Evolutionary conservation across 2,329 filamentous ascomycete genomes (phyloP).

Genomic region (Seiridium unicorne): DNA sequence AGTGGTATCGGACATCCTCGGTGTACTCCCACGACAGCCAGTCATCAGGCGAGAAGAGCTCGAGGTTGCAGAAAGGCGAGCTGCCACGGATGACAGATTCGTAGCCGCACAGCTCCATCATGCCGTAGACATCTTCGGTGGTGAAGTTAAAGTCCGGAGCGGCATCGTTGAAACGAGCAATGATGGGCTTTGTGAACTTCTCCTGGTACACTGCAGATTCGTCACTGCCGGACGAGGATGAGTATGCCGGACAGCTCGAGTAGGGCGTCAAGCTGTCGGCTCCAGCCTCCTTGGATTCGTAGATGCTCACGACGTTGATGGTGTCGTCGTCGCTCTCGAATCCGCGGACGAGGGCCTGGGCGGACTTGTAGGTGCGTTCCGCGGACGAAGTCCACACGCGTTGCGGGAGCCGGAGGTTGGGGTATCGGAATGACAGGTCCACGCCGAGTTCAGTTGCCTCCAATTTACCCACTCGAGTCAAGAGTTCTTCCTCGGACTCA

Average conservation of each 20-base stretch:
- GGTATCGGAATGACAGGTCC: constrained; percentile 58
- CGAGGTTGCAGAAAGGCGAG: constrained; percentile 59
- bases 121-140: constrained; percentile 58
- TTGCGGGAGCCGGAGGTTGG: constrained; percentile 47
- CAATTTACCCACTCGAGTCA: constrained; percentile 60
- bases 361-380: constrained; percentile 58
- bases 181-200: constrained; percentile 59
- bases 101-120: constrained; percentile 66
- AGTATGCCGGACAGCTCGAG: constrained; percentile 63
- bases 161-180: constrained; percentile 51
- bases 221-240: constrained; percentile 52
- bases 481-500: constrained; percentile 53
- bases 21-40: constrained; percentile 68
- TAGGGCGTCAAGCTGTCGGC: constrained; percentile 64
- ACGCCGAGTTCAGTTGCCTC: constrained; percentile 60
- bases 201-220: constrained; percentile 50
- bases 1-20: constrained; percentile 62
- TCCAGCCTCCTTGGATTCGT: constrained; percentile 55
- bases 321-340: constrained; percentile 50
- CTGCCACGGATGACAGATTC: constrained; percentile 62
- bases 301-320: constrained; percentile 54
- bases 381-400: constrained; percentile 63
- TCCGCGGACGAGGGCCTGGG: constrained; percentile 56
- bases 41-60: constrained; percentile 58
- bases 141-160: constrained; percentile 63